These are phyloP conservation scores for Fusarium irregulare DNA, from an alignment of 2,329 filamentous ascomycete genomes.

Conservation along the genomic window DNA sequence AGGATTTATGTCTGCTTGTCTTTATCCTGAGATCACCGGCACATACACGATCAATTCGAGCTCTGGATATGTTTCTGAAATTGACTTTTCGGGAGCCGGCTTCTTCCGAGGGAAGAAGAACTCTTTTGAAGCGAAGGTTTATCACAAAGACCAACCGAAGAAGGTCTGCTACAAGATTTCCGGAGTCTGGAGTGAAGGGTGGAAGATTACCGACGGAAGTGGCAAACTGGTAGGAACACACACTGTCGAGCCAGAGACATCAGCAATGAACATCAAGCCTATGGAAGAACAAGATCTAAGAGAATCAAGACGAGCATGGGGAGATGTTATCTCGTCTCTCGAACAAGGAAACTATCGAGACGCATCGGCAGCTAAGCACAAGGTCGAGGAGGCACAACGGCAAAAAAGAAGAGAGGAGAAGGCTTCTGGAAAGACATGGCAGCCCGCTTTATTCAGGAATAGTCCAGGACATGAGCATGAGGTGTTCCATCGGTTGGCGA, in stretches of 20 bases:
- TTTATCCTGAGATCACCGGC: conserved; percentile 62
- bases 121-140: conserved; percentile 58
- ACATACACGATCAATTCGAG: conserved; percentile 59
- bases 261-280: conserved; percentile 14
- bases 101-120: conserved; percentile 54
- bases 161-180: conserved; percentile 24
- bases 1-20: conserved; percentile 59
- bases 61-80: conserved; percentile 58
- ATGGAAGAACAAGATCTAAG: conserved; percentile 80
- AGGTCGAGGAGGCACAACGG: conserved; percentile 85
- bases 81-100: conserved; percentile 60
- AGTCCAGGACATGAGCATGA: conserved; percentile 1
- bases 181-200: conserved; percentile 39
- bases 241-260: conserved; percentile 50
- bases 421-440: conserved; percentile 50
- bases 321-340: conserved; percentile 78
- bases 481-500: conserved; percentile 18
- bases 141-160: conserved; percentile 51
- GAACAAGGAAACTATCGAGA: conserved; percentile 78
- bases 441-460: conserved; percentile 32
- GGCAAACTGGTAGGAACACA: conserved; percentile 53
- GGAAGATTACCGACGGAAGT: conserved; percentile 45
- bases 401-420: conserved; percentile 77
- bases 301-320: conserved; percentile 85
- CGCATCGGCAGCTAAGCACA: conserved; percentile 77